Base-by-base conservation (phyloP, 2,329 filamentous ascomycete species). In the Stromatinia cepivora region DNA sequence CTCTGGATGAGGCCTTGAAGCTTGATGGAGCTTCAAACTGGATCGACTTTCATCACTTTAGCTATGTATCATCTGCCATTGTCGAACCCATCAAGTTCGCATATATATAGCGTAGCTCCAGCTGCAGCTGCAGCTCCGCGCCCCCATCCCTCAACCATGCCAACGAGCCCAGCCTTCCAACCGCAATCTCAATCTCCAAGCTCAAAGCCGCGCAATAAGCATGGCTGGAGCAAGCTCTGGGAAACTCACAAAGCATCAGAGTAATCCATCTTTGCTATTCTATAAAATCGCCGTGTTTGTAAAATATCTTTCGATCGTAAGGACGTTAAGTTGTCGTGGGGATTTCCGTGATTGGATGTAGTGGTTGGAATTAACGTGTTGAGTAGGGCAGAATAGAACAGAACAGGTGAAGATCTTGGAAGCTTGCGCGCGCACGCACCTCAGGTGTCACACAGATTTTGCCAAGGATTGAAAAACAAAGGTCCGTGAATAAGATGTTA, bases 191-290 rank as follows among this genome's bases (percentile, higher is more conserved):
- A 52, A 52, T 25, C 48, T 17, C 25, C 53, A 46, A 69, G 34
- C 46, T 65, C 63, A 54, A 54, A 63, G 66, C 57, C 57, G 66
- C 66, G 57, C 57, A 63, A 68, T 15, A 28, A 15, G 61, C 17
- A 52, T 11, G 10, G 34, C 25, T 28, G 54, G 61, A 25, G 62
- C 54, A 67, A 66, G 57, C 39, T 52, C 48, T 64, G 61, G 61
- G 34, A 62, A 72, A 86, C 92, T 83, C 86, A 96, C 93, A 97
- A 96, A 80, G 89, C 90, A 82, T 97, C 93, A 73, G 92, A 94
- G 84, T 93, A 92, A 82, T 97, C 93, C 93, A 97, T 97, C 36
- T 34, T 62, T 52, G 46, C 61, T 39, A 22, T 39, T 20, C 4
- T 52, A 22, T 39, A 25, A 22, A 25, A 6, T 39, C n/a, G 5